Conservation (phyloP, 2,329 filamentous ascomycete species). For the Nothophaeocryptopus gaeumannii region DNA sequence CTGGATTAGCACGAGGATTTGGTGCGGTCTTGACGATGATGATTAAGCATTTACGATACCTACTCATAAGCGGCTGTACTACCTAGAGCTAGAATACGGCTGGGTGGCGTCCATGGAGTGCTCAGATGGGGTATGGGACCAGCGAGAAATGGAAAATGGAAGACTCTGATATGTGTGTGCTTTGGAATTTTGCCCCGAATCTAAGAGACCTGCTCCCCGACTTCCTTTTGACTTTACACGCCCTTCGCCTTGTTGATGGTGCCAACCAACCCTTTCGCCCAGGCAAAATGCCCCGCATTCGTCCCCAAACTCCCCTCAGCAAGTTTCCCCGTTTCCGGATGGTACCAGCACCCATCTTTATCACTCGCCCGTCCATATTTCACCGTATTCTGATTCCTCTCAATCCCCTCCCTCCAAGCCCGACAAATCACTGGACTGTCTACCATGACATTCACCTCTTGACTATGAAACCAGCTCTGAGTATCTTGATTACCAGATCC, state of each 20-base stretch:
- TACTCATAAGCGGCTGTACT: too few relatives aligned
- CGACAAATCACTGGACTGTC: constrained; percentile 61
- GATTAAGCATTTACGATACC: too few relatives aligned
- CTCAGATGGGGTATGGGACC: too few relatives aligned
- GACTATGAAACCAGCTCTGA: constrained; percentile 74
- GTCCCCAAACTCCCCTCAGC: constrained; percentile 42
- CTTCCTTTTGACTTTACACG: too few relatives aligned
- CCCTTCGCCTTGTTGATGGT: constrained; percentile 23
- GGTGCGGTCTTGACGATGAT: too few relatives aligned
- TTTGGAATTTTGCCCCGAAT: too few relatives aligned
- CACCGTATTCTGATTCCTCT: constrained; percentile 64
- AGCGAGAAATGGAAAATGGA: too few relatives aligned
- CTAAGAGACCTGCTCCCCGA: too few relatives aligned
- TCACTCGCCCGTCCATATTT: constrained; percentile 53
- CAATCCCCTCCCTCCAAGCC: constrained; percentile 25
- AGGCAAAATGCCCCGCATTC: constrained; percentile 34
- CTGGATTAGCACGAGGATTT: constrained; percentile 10
- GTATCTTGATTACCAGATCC: constrained; percentile 80
- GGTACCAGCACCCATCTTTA: constrained; percentile 63
- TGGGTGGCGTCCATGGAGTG: too few relatives aligned
- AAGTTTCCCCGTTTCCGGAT: constrained; percentile 41
- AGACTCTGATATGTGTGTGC: too few relatives aligned
- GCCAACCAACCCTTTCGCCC: constrained; percentile 20
- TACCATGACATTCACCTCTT: constrained; percentile 74
- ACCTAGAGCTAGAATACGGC: too few relatives aligned